A percentile compares a stretch with the other conserved stretches of the same genome.
Conservation (phyloP, 2,329 filamentous ascomycete species). For the Trichophyton equinum region DNA sequence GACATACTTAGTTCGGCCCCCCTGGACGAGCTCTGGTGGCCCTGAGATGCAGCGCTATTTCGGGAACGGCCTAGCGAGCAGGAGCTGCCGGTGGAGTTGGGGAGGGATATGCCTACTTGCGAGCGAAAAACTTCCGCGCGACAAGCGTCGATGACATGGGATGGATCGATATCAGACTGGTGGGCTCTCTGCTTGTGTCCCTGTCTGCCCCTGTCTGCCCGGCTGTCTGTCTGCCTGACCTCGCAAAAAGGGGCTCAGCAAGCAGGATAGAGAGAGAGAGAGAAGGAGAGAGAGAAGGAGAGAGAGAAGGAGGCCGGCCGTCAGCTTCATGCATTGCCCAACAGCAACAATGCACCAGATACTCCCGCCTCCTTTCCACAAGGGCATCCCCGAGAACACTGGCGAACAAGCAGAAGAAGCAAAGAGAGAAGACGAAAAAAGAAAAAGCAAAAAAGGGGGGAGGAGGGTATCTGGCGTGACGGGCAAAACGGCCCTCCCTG, state of each 20-base stretch:
- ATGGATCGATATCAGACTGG: too few species aligned
- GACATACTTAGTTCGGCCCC: neutral
- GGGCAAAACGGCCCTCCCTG: too few species aligned
- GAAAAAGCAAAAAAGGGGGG: neutral
- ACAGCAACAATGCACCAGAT: neutral
- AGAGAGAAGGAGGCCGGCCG: neutral
- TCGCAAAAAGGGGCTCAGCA: neutral
- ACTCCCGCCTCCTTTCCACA: neutral
- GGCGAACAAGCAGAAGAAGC: neutral
- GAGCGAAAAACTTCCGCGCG: conserved; percentile 1
- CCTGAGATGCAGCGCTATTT: conserved; percentile 1
- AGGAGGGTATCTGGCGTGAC: too few species aligned
- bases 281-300: neutral
- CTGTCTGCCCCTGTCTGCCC: too few species aligned
- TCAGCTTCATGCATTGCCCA: neutral
- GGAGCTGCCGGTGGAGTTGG: neutral
- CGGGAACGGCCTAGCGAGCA: neutral
- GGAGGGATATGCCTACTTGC: neutral
- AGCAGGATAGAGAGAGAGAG: neutral
- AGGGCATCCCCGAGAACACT: neutral
- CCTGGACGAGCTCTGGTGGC: neutral
- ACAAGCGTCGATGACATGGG: neutral
- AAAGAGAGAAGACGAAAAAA: neutral
- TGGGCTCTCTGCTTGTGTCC: too few species aligned
- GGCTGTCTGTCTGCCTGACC: too few species aligned